These are phyloP conservation scores for Petunia secreta DNA, from an alignment of 257 asterid species.

Conservation along the genomic window DNA sequence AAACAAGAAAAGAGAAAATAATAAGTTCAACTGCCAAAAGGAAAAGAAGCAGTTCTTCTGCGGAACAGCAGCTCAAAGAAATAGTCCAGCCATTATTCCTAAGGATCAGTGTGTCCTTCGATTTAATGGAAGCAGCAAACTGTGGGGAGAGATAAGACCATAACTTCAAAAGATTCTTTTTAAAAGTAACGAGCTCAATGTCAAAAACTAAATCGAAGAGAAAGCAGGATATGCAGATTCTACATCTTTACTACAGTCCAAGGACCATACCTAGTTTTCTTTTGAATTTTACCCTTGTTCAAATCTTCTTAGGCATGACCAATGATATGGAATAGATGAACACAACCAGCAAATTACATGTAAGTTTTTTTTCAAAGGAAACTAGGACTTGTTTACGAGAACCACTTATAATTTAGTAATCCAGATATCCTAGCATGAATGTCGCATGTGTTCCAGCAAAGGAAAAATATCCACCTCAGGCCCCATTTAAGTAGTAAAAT, in stretches of 20 bases:
- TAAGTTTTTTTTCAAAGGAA: conserved; percentile 15
- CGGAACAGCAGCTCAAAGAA: not conserved
- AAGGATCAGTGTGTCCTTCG: not conserved
- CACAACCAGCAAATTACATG: not conserved
- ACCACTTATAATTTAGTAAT: not conserved
- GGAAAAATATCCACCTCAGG: not conserved
- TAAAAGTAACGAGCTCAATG: not conserved
- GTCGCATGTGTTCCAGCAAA: not conserved
- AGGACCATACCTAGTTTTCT: not conserved
- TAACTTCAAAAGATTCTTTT: not conserved
- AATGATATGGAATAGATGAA: conserved; percentile 15
- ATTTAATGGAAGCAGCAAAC: conserved; percentile 1
- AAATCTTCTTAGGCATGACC: not conserved
- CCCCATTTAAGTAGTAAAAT: not conserved
- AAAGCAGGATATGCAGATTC: not conserved
- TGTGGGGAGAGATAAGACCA: not conserved
- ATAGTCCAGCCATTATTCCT: not conserved
- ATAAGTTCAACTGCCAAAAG: not conserved
- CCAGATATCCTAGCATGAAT: conserved; percentile 10
- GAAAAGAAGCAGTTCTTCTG: not conserved
- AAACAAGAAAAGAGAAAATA: not conserved
- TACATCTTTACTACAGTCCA: not conserved
- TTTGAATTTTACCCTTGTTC: not conserved
- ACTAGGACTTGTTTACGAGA: conserved; percentile 5
- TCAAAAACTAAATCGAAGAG: not conserved